Percentiles rank a stretch among this genome's conserved stretches.
Conservation (phyloP, 2,329 filamentous ascomycete species). For the Aureobasidium leucospermi region DNA sequence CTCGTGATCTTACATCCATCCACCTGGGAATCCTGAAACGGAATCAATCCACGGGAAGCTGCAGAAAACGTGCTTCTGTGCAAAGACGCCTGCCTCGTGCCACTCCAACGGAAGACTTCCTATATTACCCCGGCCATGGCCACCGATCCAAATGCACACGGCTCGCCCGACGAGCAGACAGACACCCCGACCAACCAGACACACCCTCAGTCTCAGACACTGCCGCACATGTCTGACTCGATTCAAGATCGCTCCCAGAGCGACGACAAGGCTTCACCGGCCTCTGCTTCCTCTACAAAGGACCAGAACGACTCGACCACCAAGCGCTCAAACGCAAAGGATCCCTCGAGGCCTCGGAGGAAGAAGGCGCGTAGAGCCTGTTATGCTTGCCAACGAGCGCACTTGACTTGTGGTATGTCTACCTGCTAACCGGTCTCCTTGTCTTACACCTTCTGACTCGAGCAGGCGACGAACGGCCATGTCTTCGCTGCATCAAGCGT, state of each 20-base stretch:
- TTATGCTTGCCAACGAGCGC: constrained; percentile 92
- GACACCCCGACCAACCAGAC: background rate
- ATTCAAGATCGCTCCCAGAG: constrained; percentile 31
- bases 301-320: constrained; percentile 27
- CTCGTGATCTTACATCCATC: constrained; percentile 12
- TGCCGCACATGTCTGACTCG: constrained; percentile 36
- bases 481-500: constrained; percentile 87
- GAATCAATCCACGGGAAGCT: constrained; percentile 12
- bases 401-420: constrained; percentile 93
- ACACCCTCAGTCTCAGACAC: background rate
- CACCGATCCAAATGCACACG: constrained; percentile 23
- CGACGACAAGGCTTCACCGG: constrained; percentile 30
- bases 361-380: constrained; percentile 96
- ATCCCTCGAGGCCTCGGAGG: constrained; percentile 77
- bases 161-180: background rate
- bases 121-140: constrained; percentile 8
- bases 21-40: constrained; percentile 9
- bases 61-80: constrained; percentile 12
- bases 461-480: constrained; percentile 81
- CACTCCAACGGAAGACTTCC: background rate
- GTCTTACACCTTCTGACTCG: background rate
- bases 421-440: background rate
- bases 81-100: background rate
- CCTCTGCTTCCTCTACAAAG: constrained; percentile 18
- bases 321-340: constrained; percentile 59